Base-by-base conservation (phyloP, 2,329 filamentous ascomycete species). In the Rhynchosporium graminicola region DNA sequence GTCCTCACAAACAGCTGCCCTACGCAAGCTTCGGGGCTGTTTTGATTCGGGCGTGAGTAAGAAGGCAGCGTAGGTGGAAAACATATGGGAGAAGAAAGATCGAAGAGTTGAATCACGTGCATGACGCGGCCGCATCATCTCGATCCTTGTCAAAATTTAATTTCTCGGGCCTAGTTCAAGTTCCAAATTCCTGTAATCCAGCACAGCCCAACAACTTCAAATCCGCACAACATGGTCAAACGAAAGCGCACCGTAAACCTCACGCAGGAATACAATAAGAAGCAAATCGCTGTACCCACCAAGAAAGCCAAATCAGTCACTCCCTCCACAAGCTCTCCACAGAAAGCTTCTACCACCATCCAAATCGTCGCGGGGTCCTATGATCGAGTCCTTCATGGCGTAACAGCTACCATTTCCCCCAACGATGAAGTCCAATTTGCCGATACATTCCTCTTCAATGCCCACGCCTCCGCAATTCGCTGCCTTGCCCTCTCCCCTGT, bases 371-470 rank as follows among this genome's bases (percentile, higher is more conserved):
- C 92, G 6, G 95, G 95, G 54, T 97, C 93, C 59, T 99, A 99
- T 78, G 95, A 99, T 74, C 86, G 92, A 67, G 87, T 96, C 56
- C 83, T 99, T 26, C 95, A 99, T 76, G 95, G 95, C 64, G 83
- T 97, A 71, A 91, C 90, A 7, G 92, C 90, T n/a, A 86, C 86
- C 1, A 80, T 96, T 58, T 70, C 75, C 47, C 68, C 74, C 59
- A 72, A 80, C 10, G 69, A 65, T 60, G 73, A 80, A 15, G 80
- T 87, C 60, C 82, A 87, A 57, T 98, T 97, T 74, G 85, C 91
- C 68, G 94, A 98, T 76, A 94, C 91, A 0, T 99, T 99, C 76
- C 84, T 99, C 62, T 97, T 99, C 83, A 91, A 93, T 73, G 93
- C 95, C 13, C 95, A 99, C 78, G 83, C 87, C 61, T 96, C 93